A percentile compares a stretch with the other conserved stretches of the same genome.
phyloP scores from a whole-genome alignment of 1,284 basidiomycete species.

The Fomitopsis betulina region DNA sequence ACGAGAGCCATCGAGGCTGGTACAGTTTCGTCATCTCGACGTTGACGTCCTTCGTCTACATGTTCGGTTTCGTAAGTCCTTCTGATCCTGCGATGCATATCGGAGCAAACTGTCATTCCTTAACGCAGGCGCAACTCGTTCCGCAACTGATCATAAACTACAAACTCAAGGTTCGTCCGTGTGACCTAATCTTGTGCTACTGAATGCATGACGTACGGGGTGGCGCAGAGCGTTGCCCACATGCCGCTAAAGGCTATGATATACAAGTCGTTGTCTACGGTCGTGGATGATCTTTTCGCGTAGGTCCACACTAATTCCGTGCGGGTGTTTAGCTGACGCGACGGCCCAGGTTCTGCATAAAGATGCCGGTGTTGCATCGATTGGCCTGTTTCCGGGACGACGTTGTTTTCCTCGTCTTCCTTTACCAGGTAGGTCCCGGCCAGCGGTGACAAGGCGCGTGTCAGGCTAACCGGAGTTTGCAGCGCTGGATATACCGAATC shows the following conservation, averaged over 20 bases:
- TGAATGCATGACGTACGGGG: slow-evolving; percentile 6
- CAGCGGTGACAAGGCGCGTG: background rate
- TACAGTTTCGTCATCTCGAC: slow-evolving; percentile 93
- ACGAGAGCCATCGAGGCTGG: slow-evolving; percentile 89
- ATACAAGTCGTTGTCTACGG: slow-evolving; percentile 87
- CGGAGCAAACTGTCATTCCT: slow-evolving; percentile 1
- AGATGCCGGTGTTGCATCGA: slow-evolving; percentile 93
- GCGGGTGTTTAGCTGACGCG: slow-evolving; percentile 4
- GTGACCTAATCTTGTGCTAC: slow-evolving; percentile 1
- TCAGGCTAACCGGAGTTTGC: slow-evolving; percentile 8
- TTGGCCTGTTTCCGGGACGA: slow-evolving; percentile 91
- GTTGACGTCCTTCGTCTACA: slow-evolving; percentile 86
- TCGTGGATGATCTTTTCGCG: slow-evolving; percentile 93
- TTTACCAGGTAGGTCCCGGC: slow-evolving; percentile 63
- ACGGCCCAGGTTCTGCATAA: slow-evolving; percentile 76
- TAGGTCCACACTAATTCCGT: slow-evolving; percentile 32
- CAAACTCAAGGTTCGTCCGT: slow-evolving; percentile 75
- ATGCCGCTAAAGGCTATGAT: slow-evolving; percentile 98
- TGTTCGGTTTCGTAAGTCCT: slow-evolving; percentile 90
- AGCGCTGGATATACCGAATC: slow-evolving; percentile 95
- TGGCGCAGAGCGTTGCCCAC: slow-evolving; percentile 69
- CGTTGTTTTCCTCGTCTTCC: slow-evolving; percentile 82
- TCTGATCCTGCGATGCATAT: slow-evolving; percentile 13
- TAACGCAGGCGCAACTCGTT: slow-evolving; percentile 74
- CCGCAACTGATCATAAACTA: slow-evolving; percentile 96